Percentiles rank a stretch among this genome's conserved stretches.
phyloP scores from a whole-genome alignment of 2,329 filamentous ascomycete genomes.

The Acephala macrosclerotiorum region DNA sequence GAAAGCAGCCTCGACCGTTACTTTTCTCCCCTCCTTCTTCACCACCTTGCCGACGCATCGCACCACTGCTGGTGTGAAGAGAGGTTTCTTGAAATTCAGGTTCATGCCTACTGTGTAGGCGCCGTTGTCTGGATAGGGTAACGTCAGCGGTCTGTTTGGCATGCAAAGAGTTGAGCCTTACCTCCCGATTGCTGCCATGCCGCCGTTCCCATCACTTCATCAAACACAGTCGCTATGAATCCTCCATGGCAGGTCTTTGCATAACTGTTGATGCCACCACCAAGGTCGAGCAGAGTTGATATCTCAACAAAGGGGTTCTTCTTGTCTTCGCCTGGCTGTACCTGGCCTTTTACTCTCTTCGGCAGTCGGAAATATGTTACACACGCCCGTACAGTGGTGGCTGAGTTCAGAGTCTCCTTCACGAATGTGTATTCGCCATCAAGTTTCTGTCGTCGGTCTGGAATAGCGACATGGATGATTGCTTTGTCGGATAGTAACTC shows the following conservation, averaged over 20 bases:
- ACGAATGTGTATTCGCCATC: slow-evolving; percentile 3
- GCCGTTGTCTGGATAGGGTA: slow-evolving; percentile 4
- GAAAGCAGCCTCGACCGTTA: slow-evolving; percentile 11
- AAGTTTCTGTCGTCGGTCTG: slow-evolving; percentile 5
- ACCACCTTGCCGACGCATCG: slow-evolving; percentile 13
- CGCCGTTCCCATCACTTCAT: slow-evolving; percentile 20
- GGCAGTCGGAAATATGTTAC: slow-evolving; percentile 10
- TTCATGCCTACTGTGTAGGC: slow-evolving; percentile 12
- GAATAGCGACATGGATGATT: slow-evolving; percentile 10
- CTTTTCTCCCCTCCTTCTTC: slow-evolving; percentile 13
- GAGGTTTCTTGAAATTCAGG: slow-evolving; percentile 14
- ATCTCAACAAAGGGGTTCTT: slow-evolving; percentile 14
- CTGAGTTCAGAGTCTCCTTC: slow-evolving; percentile 4
- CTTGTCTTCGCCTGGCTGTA: slow-evolving; percentile 11
- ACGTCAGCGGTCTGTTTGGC: neutral
- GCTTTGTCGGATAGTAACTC: slow-evolving; percentile 2
- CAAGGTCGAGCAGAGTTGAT: neutral
- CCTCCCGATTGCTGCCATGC: slow-evolving; percentile 19
- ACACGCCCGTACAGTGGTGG: slow-evolving; percentile 3
- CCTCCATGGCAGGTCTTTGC: slow-evolving; percentile 20
- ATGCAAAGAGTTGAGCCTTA: neutral
- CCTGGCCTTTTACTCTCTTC: slow-evolving; percentile 1
- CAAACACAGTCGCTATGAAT: slow-evolving; percentile 13
- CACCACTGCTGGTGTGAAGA: slow-evolving; percentile 10
- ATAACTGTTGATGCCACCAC: slow-evolving; percentile 8